A percentile compares a stretch with the other conserved stretches of the same genome.
phyloP scores from a whole-genome alignment of 176 grass and related monocot species.

The Tillandsia leiboldiana region DNA sequence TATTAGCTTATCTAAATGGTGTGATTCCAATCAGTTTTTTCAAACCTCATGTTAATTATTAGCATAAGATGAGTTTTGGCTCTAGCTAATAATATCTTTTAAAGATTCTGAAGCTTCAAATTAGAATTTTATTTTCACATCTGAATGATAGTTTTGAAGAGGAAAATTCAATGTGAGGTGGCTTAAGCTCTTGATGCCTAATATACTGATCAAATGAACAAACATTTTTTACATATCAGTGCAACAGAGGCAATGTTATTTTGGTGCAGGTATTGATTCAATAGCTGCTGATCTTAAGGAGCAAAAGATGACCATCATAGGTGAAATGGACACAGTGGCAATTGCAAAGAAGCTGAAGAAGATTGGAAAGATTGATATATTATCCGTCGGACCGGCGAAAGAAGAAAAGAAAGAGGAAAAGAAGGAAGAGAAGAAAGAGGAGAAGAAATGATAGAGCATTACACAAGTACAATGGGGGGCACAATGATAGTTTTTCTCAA shows the following conservation, averaged over 20 bases:
- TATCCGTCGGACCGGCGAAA: slow-evolving; percentile 81
- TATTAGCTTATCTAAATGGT: too few species aligned
- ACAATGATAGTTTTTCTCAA: not conserved
- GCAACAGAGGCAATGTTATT: not conserved
- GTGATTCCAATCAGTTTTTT: too few species aligned
- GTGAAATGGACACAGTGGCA: slow-evolving; percentile 74
- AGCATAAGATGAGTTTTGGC: too few species aligned
- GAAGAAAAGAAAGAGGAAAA: slow-evolving; percentile 92
- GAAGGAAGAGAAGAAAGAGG: slow-evolving; percentile 61
- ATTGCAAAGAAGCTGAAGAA: slow-evolving; percentile 95
- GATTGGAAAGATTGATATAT: slow-evolving; percentile 70
- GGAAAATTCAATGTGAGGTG: too few species aligned
- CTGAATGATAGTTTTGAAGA: too few species aligned
- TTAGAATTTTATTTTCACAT: too few species aligned
- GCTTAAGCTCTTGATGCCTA: not conserved
- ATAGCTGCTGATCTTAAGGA: slow-evolving; percentile 88
- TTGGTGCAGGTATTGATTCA: slow-evolving; percentile 61
- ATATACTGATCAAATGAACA: not conserved
- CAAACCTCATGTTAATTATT: too few species aligned
- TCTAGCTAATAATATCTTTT: too few species aligned
- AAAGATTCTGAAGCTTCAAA: too few species aligned
- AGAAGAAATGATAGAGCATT: slow-evolving; percentile 42
- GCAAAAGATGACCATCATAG: slow-evolving; percentile 79
- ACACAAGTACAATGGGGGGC: not conserved
- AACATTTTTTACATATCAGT: not conserved